These are phyloP conservation scores for Neurospora sp. DNA, from an alignment of 495 filamentous ascomycete genomes.

Conservation along the genomic window DNA sequence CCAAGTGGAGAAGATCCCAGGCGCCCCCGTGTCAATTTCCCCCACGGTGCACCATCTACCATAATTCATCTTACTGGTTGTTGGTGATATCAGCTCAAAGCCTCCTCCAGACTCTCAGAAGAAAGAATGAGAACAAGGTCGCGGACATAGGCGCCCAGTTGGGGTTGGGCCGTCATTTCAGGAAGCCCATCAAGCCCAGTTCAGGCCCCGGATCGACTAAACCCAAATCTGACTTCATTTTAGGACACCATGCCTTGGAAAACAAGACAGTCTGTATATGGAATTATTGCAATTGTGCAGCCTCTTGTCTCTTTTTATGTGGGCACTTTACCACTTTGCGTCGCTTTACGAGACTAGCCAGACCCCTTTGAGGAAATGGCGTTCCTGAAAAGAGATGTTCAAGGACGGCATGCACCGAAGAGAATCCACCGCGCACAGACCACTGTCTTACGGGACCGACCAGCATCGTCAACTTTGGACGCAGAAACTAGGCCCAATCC, in stretches of 20 bases:
- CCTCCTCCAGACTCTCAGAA: background rate
- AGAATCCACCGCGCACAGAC: background rate
- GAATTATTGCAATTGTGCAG: background rate
- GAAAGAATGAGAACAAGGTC: background rate
- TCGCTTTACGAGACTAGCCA: background rate
- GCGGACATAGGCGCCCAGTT: background rate
- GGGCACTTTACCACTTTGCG: background rate
- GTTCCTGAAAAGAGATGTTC: background rate
- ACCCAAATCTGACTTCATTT: background rate
- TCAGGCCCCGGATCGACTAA: background rate
- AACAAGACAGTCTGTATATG: background rate
- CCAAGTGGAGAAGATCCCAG: background rate
- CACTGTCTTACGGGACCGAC: background rate
- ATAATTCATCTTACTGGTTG: background rate
- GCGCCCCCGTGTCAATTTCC: background rate
- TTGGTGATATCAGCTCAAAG: background rate
- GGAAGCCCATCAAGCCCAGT: background rate
- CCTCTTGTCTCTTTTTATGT: background rate
- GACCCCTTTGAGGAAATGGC: background rate
- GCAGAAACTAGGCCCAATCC: constrained; percentile 12
- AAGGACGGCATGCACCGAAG: background rate
- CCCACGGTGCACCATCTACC: background rate
- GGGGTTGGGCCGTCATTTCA: background rate
- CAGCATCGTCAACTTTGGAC: constrained; percentile 2
- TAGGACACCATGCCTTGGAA: background rate